Percentiles rank a stretch among this genome's conserved stretches.
phyloP scores from a whole-genome alignment of 805 yeast species.

The Kurtzmaniella cleridarum region DNA sequence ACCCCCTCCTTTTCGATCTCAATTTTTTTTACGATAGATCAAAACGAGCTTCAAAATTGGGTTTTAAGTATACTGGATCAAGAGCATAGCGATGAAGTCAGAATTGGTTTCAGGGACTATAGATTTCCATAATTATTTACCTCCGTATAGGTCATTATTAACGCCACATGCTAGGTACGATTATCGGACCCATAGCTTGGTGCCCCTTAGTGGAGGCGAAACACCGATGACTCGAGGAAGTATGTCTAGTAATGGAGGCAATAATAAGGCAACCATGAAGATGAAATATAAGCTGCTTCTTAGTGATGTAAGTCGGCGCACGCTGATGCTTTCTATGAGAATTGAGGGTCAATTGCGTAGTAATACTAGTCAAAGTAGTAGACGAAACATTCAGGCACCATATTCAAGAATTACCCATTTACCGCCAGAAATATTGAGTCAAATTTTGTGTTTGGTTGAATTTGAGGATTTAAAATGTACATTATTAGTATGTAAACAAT shows the following conservation, averaged over 20 bases:
- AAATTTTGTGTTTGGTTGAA: slow-evolving; percentile 31
- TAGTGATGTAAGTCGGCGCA: slow-evolving; percentile 42
- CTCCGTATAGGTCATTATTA: slow-evolving; percentile 49
- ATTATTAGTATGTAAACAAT: slow-evolving; percentile 46
- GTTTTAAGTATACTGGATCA: neutral
- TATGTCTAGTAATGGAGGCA: neutral
- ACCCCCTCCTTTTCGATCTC: too few species aligned
- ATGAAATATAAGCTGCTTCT: slow-evolving; percentile 47
- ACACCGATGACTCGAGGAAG: slow-evolving; percentile 11
- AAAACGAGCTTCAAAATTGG: neutral
- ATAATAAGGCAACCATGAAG: slow-evolving; percentile 18
- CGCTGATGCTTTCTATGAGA: slow-evolving; percentile 33
- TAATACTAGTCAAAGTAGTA: neutral
- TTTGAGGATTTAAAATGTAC: slow-evolving; percentile 32
- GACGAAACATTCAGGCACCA: neutral
- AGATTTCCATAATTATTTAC: slow-evolving; percentile 32
- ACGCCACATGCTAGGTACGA: slow-evolving; percentile 47
- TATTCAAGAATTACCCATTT: slow-evolving; percentile 12
- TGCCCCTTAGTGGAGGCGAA: slow-evolving; percentile 33
- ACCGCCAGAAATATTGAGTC: slow-evolving; percentile 40
- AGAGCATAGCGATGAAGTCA: slow-evolving; percentile 3
- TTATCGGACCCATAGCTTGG: slow-evolving; percentile 41
- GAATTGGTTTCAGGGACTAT: slow-evolving; percentile 3
- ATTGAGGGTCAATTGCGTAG: slow-evolving; percentile 11
- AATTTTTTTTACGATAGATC: too few species aligned